Evolutionary conservation across 306 rosid species (phyloP), one percentile per base, ranked within the genome.

Genomic region (Mimosa pudica): DNA sequence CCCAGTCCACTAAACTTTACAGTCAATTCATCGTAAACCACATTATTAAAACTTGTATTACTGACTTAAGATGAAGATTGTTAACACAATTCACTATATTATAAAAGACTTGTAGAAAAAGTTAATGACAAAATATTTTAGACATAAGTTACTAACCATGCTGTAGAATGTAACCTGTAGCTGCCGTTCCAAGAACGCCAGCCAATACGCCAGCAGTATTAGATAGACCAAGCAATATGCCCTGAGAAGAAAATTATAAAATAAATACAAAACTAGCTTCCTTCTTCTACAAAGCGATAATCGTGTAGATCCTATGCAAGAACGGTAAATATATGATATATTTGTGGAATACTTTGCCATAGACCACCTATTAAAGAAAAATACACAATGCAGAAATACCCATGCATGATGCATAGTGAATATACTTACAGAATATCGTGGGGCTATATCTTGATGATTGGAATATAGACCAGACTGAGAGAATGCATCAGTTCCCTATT

Each of bases 131-230:
- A 48, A 8, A 48, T 14, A 48, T 48, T 4, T 48, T 11, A 48
- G 52, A 11, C 52, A 48, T 10, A 48, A 48, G 11, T 48, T 8
- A 48, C 16, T 81, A 79, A 95, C 96, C 98, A 74, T 93, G 97
- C 70, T 93, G 98, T 63, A 95, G 87, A 82, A 95, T 95, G 91
- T 95, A 95, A 49, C 99, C 98, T 4, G 99, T 95, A 60, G 98
- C 93, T 13, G 96, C 99, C 0, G 99, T 95, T 80, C 99, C 99
- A 24, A 95, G 85, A n/a, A 95, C 99, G 18, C 98, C 99, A 16
- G 99, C 99, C 20, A 95, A 84, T 75, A 95, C 98, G 74, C 99
- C 99, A 47, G 99, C 99, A 32, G 98, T 93, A 76, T 95, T 95
- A 36, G 99, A 95, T 81, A 95, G 82, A 82, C 99, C 99, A 73